Conservation (phyloP, 306 rosid genomes). For the Coriaria nepalensis region DNA sequence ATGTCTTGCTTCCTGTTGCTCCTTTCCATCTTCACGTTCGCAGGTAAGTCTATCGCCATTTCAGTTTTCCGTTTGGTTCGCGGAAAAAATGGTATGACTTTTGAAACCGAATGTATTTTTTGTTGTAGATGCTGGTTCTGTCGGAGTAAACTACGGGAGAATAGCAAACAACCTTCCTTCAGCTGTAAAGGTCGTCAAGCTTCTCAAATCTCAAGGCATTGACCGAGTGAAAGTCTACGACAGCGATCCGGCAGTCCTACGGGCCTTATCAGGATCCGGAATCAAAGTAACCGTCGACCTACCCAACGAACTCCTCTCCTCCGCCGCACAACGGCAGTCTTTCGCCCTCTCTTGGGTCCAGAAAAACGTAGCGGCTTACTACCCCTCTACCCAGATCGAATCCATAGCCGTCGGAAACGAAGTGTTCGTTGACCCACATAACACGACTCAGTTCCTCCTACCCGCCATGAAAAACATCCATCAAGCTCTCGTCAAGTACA, state of each 20-base stretch:
- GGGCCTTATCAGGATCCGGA: slow-evolving; percentile 48
- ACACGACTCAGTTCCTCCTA: slow-evolving; percentile 57
- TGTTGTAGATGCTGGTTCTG: slow-evolving; percentile 55
- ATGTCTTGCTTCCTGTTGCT: slow-evolving; percentile 10
- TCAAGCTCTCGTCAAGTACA: slow-evolving; percentile 41
- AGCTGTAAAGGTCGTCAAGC: slow-evolving; percentile 48
- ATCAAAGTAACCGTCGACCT: slow-evolving; percentile 84
- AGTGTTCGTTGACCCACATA: slow-evolving; percentile 67
- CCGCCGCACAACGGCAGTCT: slow-evolving; percentile 47
- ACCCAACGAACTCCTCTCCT: slow-evolving; percentile 66
- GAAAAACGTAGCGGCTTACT: slow-evolving; percentile 53
- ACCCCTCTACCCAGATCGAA: slow-evolving; percentile 74
- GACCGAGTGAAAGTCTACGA: slow-evolving; percentile 71
- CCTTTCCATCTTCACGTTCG: slow-evolving; percentile 17
- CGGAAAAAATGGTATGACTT: not conserved
- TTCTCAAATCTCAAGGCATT: slow-evolving; percentile 50
- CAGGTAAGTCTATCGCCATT: slow-evolving; percentile 26
- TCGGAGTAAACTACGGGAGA: slow-evolving; percentile 91
- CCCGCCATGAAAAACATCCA: slow-evolving; percentile 89
- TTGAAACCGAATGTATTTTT: not conserved
- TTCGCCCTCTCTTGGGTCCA: slow-evolving; percentile 72
- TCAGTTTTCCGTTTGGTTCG: no score
- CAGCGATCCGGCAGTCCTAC: slow-evolving; percentile 77
- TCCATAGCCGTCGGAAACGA: slow-evolving; percentile 95
- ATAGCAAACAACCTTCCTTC: slow-evolving; percentile 80